Base-by-base conservation (phyloP, 2,329 filamentous ascomycete genomes). In the Onygena corvina region DNA sequence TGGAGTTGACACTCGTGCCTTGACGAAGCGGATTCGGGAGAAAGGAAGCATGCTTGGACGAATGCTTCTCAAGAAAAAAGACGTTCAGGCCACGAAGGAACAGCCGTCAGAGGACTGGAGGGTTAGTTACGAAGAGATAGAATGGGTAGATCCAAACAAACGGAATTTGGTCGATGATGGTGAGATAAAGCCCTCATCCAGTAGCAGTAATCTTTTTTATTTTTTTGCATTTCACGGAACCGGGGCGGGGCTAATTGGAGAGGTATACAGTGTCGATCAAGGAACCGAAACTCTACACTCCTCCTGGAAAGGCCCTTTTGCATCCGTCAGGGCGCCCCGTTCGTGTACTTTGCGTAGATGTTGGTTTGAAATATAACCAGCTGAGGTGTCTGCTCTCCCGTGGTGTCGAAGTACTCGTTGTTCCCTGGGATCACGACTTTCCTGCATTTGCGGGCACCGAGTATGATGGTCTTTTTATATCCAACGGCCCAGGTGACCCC, bases 301-400 rank as follows among this genome's bases (percentile, higher is more conserved):
- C 89, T 48, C 79, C 80, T 7, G 62, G 42, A 12, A 38, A 49
- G 12, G 80, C 83, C 55, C 77, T 94, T 60, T 83, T 86, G 68
- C 88, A 94, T 69, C 84, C 89, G 34, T 93, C 87, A 50, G 92
- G 90, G 54, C 84, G 89, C 59, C 76, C 83, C 46, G 76, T 96
- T 52, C 86, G 89, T 63, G 82, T 98, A 53, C 75, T 96, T 46
- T 94, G 88, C 65, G 79, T 98, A 58, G 92, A 98, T 71, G 90
- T 98, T 58, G 92, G 92, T 66, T 82, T 96, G 75, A 98, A 98
- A 71, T 95, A 86, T 72, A 98, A 96, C 72, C 92, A 98, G 72
- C 76, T 98, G 59, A 80, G 92, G 58, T 98, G 92, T 71, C 81
- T 98, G 60, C 75, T 98, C 52, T 83, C 81, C 60, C 81, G 92